Percentiles rank a stretch among this genome's conserved stretches.
phyloP scores from a whole-genome alignment of 768 basidiomycete species.

The Filobasidium wieringae region DNA sequence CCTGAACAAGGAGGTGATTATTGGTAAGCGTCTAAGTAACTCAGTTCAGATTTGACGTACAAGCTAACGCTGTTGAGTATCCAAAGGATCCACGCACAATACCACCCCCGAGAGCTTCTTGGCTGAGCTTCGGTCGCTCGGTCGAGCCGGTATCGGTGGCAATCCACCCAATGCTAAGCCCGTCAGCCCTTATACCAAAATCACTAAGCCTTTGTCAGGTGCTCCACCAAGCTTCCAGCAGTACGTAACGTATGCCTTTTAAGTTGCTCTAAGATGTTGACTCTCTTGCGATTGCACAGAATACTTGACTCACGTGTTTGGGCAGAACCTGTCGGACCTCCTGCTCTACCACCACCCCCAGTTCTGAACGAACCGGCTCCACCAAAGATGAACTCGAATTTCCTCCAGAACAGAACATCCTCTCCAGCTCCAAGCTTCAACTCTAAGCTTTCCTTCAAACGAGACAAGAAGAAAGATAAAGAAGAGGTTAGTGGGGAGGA shows the following conservation, averaged over 20 bases:
- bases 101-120: slow-evolving; percentile 72
- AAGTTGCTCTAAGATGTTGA: background rate
- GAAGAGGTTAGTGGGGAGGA: slow-evolving; percentile 7
- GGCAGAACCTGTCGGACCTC: slow-evolving; percentile 37
- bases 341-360: slow-evolving; percentile 25
- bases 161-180: slow-evolving; percentile 36
- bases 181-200: slow-evolving; percentile 29
- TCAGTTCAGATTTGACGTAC: background rate
- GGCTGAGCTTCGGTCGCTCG: slow-evolving; percentile 75
- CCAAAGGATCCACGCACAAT: slow-evolving; percentile 74
- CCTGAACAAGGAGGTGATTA: slow-evolving; percentile 76
- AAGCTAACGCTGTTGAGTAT: background rate
- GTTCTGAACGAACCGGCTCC: slow-evolving; percentile 6
- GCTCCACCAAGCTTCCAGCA: slow-evolving; percentile 2
- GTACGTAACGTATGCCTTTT: background rate
- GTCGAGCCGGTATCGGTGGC: slow-evolving; percentile 69
- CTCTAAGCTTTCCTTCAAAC: slow-evolving; percentile 15
- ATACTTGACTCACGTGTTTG: slow-evolving; percentile 38
- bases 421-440: slow-evolving; percentile 17
- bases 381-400: slow-evolving; percentile 8
- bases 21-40: slow-evolving; percentile 48
- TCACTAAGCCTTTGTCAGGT: slow-evolving; percentile 1
- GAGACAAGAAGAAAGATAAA: slow-evolving; percentile 16
- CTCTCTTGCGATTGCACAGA: slow-evolving; percentile 12
- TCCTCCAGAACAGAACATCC: background rate